Evolutionary conservation across 441 rosid species (phyloP).

Genomic region (Bruguiera hainesii): DNA sequence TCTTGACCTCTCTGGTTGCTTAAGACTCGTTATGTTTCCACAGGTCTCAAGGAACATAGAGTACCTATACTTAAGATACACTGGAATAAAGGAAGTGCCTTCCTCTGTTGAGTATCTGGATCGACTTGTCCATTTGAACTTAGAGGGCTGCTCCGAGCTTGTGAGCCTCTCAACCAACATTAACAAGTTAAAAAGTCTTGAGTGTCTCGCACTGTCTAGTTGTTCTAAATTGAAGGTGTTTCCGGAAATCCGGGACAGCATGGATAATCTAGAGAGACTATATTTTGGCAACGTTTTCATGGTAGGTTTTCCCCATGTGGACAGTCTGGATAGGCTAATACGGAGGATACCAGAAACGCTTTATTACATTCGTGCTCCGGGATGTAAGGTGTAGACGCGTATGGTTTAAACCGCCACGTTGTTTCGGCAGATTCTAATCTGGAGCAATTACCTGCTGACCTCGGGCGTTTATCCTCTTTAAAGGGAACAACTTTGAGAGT

Average conservation of each 20-base stretch:
- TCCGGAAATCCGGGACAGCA: constrained; percentile 16
- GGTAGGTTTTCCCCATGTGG: neutral
- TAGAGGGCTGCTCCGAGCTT: neutral
- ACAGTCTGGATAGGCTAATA: neutral
- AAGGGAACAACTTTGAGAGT: constrained; percentile 3
- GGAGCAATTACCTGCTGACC: neutral
- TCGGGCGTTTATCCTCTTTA: neutral
- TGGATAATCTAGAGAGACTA: neutral
- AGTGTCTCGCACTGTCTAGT: neutral
- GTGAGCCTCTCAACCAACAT: neutral
- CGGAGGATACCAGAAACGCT: no score
- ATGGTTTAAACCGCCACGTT: no score
- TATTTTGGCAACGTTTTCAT: neutral
- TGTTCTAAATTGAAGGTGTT: constrained; percentile 5
- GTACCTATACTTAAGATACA: constrained; percentile 9
- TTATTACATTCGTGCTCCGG: no score
- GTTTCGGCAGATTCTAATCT: neutral
- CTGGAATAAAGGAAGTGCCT: constrained; percentile 21
- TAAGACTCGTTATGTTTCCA: constrained; percentile 15
- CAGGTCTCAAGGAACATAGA: neutral
- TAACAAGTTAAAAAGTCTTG: neutral
- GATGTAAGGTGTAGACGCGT: no score
- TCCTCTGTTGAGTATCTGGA: constrained; percentile 1
- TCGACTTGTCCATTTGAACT: neutral
- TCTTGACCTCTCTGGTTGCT: constrained; percentile 28